These are phyloP conservation scores for Puccinia horiana DNA, from an alignment of 1,284 basidiomycete genomes.

Conservation along the genomic window DNA sequence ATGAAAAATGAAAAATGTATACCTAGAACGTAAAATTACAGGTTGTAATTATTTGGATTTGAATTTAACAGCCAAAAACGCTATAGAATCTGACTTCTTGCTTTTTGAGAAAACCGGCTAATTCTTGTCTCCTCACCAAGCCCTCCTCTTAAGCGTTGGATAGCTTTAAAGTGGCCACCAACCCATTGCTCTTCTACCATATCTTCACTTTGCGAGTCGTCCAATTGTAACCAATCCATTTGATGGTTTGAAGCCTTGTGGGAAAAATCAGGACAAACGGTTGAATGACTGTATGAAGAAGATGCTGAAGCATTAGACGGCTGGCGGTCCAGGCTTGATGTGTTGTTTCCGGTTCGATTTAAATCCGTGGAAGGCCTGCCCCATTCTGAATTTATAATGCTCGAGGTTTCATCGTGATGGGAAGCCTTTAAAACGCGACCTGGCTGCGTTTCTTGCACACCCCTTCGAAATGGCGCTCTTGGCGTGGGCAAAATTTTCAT, in stretches of 20 bases:
- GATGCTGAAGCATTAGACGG: not conserved
- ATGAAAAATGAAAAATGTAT: not conserved
- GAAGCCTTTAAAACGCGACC: not conserved
- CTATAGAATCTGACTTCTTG: not conserved
- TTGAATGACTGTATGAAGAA: not conserved
- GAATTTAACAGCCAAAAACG: not conserved
- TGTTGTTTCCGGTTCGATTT: not conserved
- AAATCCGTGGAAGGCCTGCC: not conserved
- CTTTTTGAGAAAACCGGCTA: not conserved
- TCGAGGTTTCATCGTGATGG: not conserved
- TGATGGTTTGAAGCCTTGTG: not conserved
- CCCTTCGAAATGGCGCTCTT: not conserved
- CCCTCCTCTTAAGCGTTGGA: not conserved
- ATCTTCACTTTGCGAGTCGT: not conserved
- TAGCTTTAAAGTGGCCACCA: slow-evolving; percentile 17
- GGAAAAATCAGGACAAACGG: not conserved
- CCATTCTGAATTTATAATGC: not conserved
- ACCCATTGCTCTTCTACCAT: slow-evolving; percentile 3
- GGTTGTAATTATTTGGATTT: not conserved
- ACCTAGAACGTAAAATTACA: not conserved
- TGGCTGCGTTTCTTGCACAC: not conserved
- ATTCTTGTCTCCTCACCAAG: not conserved
- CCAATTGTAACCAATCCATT: not conserved
- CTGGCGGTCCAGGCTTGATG: not conserved
- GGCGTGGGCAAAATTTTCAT: not conserved